A percentile compares a stretch with the other conserved stretches of the same genome.
These are phyloP conservation scores for Leccinellum albellum DNA, from an alignment of 768 basidiomycete species.

Conservation along the genomic window DNA sequence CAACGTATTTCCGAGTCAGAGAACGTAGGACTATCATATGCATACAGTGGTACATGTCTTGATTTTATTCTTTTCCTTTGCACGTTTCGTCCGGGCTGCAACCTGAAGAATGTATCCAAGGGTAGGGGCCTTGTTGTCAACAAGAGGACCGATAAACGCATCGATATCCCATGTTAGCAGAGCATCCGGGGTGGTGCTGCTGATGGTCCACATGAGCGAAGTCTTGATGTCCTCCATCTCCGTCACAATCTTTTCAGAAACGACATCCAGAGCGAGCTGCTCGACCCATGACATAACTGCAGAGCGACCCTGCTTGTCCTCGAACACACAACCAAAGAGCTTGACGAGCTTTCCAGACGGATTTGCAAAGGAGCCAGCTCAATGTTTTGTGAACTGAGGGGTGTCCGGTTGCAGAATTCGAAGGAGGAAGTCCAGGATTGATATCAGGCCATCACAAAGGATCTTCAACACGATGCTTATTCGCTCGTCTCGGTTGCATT, in stretches of 20 bases:
- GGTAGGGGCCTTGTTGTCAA: not conserved
- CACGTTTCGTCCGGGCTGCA: not conserved
- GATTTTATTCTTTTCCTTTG: constrained; percentile 1
- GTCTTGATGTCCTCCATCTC: not conserved
- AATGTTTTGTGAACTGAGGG: not conserved
- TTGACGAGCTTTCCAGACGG: not conserved
- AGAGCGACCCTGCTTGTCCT: not conserved
- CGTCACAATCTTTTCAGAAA: not conserved
- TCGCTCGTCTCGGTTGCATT: not conserved
- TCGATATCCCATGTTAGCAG: not conserved
- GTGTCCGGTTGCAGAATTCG: not conserved
- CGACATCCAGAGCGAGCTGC: not conserved
- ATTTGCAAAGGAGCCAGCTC: not conserved
- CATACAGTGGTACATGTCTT: not conserved
- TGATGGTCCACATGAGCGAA: not conserved
- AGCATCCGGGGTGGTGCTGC: not conserved
- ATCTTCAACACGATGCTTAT: not conserved
- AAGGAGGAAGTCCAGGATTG: not conserved
- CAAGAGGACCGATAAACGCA: not conserved
- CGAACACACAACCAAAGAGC: not conserved
- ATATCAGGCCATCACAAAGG: not conserved
- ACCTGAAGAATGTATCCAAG: not conserved
- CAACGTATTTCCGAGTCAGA: not conserved
- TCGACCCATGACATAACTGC: not conserved
- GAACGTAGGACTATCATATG: not conserved